Evolutionary conservation across 345 rosid species (phyloP).

Genomic region (Iberis pinnata): DNA sequence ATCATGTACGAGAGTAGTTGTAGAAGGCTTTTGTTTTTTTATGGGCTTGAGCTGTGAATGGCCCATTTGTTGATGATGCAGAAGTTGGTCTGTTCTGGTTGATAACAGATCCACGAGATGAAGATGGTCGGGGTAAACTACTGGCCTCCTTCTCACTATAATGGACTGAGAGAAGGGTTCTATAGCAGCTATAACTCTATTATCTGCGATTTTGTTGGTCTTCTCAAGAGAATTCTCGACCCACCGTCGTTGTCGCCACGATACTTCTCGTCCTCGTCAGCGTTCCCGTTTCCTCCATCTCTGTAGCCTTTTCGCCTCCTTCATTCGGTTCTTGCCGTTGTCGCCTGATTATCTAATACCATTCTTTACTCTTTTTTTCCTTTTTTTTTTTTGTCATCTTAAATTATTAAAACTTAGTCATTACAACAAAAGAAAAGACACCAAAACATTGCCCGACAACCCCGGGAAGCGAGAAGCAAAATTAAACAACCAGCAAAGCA

Average conservation of each 20-base stretch:
- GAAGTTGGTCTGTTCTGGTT: too few species aligned
- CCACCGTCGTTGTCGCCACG: constrained; percentile 42
- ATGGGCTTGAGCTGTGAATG: too few species aligned
- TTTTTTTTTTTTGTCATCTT: too few species aligned
- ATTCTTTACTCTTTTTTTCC: background rate
- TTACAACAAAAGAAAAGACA: too few species aligned
- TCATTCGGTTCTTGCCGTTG: constrained; percentile 17
- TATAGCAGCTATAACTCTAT: constrained; percentile 40
- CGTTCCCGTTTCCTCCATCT: constrained; percentile 38
- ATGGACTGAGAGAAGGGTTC: constrained; percentile 62
- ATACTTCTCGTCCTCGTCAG: constrained; percentile 38
- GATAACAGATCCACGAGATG: constrained; percentile 50
- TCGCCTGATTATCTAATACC: constrained; percentile 2
- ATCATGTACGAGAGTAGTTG: too few species aligned
- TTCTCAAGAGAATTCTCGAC: constrained; percentile 49
- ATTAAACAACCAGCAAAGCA: too few species aligned
- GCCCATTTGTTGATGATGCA: too few species aligned
- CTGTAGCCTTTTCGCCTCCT: constrained; percentile 20
- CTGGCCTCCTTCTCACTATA: constrained; percentile 60
- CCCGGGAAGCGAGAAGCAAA: too few species aligned
- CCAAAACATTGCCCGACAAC: too few species aligned
- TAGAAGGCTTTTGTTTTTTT: too few species aligned
- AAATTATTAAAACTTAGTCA: too few species aligned
- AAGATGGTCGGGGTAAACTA: constrained; percentile 58
- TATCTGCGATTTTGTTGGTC: constrained; percentile 44